Evolutionary conservation across 2,329 filamentous ascomycete genomes (phyloP).

Genomic region (Phyllosticta capitalensis): DNA sequence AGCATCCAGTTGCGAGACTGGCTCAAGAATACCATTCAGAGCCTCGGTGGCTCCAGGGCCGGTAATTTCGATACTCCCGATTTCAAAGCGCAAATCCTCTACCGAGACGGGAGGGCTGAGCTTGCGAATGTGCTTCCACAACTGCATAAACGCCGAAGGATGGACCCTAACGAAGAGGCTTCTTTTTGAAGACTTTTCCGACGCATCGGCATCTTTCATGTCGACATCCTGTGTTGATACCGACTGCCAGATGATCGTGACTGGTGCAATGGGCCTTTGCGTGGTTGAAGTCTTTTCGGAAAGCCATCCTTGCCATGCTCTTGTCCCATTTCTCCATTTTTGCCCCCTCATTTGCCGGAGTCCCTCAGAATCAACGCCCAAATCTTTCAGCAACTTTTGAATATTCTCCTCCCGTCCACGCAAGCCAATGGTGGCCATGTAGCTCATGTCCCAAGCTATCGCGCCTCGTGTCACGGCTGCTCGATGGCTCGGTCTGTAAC

Average conservation of each 20-base stretch:
- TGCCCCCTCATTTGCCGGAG: slow-evolving; percentile 54
- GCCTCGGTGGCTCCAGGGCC: slow-evolving; percentile 73
- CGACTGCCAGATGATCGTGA: slow-evolving; percentile 59
- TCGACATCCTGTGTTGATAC: slow-evolving; percentile 11
- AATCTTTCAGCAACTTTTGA: slow-evolving; percentile 52
- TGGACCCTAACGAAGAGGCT: slow-evolving; percentile 66
- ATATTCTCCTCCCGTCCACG: slow-evolving; percentile 58
- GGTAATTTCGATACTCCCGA: slow-evolving; percentile 60
- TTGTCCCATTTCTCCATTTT: slow-evolving; percentile 60
- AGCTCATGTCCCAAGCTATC: slow-evolving; percentile 88
- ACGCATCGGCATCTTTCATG: slow-evolving; percentile 13
- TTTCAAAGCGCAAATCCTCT: slow-evolving; percentile 61
- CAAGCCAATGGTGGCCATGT: slow-evolving; percentile 76
- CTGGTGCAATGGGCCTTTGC: slow-evolving; percentile 56
- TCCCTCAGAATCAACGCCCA: slow-evolving; percentile 53
- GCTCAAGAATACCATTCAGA: slow-evolving; percentile 58
- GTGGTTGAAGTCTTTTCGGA: slow-evolving; percentile 45
- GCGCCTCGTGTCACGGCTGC: slow-evolving; percentile 66
- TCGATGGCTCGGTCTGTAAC: slow-evolving; percentile 78
- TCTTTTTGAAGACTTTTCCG: slow-evolving; percentile 26
- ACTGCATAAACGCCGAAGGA: slow-evolving; percentile 65
- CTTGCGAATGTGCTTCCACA: slow-evolving; percentile 54
- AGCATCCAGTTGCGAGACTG: slow-evolving; percentile 19
- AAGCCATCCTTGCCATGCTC: slow-evolving; percentile 49
- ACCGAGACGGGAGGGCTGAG: slow-evolving; percentile 51